Conservation (phyloP, 2,329 filamentous ascomycete species). For the Xylaria sp. region DNA sequence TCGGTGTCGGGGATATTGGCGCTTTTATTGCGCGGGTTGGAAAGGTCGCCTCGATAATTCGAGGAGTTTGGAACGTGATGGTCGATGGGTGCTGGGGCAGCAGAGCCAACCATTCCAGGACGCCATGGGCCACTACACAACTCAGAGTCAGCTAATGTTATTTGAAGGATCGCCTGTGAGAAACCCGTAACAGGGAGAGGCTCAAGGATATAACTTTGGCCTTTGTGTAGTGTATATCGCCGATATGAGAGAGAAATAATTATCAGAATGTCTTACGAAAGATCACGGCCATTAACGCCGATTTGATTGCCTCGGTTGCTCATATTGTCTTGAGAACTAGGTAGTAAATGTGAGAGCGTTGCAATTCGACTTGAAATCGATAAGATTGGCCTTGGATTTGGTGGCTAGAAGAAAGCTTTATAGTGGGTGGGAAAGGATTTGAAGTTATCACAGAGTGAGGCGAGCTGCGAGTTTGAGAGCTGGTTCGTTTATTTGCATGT, state of each 20-base stretch:
- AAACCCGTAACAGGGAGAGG: background rate
- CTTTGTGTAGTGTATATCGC: background rate
- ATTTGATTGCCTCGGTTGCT: background rate
- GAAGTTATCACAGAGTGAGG: background rate
- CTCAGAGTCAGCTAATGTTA: background rate
- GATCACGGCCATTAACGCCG: slow-evolving; percentile 1
- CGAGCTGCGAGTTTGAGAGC: background rate
- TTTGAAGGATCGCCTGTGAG: background rate
- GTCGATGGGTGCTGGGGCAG: background rate
- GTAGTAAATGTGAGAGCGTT: background rate
- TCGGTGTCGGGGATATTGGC: slow-evolving; percentile 20
- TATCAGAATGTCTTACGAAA: background rate
- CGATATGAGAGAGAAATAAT: background rate
- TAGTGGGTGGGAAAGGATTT: background rate
- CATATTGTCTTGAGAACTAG: background rate
- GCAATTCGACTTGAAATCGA: background rate
- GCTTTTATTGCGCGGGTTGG: slow-evolving; percentile 26
- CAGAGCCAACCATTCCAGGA: background rate
- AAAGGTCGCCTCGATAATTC: slow-evolving; percentile 28
- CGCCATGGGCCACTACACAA: slow-evolving; percentile 12
- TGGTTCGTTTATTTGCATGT: background rate
- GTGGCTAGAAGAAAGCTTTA: no score
- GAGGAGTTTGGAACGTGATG: background rate
- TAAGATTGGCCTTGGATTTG: background rate
- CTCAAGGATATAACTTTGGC: background rate